Evolutionary conservation across 768 basidiomycete genomes (phyloP).

Genomic region (Suillus sp.): DNA sequence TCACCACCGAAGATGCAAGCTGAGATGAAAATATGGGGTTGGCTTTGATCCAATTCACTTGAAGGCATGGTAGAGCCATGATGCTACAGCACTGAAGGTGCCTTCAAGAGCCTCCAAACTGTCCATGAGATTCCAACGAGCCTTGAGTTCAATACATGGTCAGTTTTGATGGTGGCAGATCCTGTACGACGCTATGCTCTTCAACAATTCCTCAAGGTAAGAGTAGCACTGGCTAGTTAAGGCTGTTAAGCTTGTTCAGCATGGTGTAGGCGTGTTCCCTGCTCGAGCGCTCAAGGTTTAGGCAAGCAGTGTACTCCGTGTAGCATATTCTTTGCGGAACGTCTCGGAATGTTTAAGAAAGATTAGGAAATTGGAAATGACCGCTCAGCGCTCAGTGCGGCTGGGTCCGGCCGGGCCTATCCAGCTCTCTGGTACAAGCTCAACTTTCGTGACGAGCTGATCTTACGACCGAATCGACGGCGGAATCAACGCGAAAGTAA

Average conservation of each 20-base stretch:
- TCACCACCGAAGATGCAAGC: conserved; percentile 2
- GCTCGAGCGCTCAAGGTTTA: not conserved
- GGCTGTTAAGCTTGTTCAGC: not conserved
- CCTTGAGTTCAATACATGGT: not conserved
- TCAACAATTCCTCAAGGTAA: not conserved
- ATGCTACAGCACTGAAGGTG: not conserved
- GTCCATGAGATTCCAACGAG: not conserved
- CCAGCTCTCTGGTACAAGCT: not conserved
- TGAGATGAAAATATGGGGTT: conserved; percentile 7
- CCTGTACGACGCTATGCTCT: not conserved
- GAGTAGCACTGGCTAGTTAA: conserved; percentile 1
- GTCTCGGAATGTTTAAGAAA: not conserved
- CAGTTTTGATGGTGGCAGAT: conserved; percentile 2
- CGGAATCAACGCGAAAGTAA: not conserved
- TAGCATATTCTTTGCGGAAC: not conserved
- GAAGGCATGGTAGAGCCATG: not conserved
- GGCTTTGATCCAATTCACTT: not conserved
- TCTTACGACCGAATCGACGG: not conserved
- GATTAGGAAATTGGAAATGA: not conserved
- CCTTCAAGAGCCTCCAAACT: not conserved
- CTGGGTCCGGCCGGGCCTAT: not conserved
- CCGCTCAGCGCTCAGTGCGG: not conserved
- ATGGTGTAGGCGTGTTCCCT: not conserved
- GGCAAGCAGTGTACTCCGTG: not conserved
- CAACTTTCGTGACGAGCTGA: conserved; percentile 1